These are phyloP conservation scores for Euphorbia celastroides DNA, from an alignment of 441 rosid species.

Conservation along the genomic window DNA sequence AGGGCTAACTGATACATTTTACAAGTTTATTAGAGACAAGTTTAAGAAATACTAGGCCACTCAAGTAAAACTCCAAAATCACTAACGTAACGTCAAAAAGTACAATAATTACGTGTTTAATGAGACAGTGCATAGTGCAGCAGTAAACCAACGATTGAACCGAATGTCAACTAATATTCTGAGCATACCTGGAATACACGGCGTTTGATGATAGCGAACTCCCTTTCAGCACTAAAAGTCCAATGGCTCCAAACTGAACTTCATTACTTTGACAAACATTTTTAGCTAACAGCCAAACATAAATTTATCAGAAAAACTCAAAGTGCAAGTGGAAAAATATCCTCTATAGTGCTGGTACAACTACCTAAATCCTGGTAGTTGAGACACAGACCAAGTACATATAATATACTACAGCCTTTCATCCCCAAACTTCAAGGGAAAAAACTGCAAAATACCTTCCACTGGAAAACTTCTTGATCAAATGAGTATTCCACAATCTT, in stretches of 20 bases:
- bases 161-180: slow-evolving; percentile 6
- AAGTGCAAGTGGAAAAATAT: neutral
- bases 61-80: slow-evolving; percentile 10
- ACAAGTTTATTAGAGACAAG: too few relatives aligned
- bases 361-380: slow-evolving; percentile 27
- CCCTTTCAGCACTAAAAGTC: neutral
- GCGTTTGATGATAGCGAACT: neutral
- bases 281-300: slow-evolving; percentile 27
- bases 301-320: neutral
- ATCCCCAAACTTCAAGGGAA: neutral
- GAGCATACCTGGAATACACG: neutral
- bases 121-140: neutral
- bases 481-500: slow-evolving; percentile 46
- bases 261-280: neutral
- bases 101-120: neutral
- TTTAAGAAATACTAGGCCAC: slow-evolving; percentile 5
- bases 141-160: neutral
- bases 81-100: slow-evolving; percentile 14
- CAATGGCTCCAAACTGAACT: neutral
- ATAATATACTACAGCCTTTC: slow-evolving; percentile 8
- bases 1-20: too few relatives aligned
- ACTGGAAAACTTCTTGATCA: slow-evolving; percentile 46
- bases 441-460: slow-evolving; percentile 18
- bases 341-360: slow-evolving; percentile 21
- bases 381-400: slow-evolving; percentile 13